Conservation (phyloP, 768 basidiomycete genomes). For the Jaapia argillacea region DNA sequence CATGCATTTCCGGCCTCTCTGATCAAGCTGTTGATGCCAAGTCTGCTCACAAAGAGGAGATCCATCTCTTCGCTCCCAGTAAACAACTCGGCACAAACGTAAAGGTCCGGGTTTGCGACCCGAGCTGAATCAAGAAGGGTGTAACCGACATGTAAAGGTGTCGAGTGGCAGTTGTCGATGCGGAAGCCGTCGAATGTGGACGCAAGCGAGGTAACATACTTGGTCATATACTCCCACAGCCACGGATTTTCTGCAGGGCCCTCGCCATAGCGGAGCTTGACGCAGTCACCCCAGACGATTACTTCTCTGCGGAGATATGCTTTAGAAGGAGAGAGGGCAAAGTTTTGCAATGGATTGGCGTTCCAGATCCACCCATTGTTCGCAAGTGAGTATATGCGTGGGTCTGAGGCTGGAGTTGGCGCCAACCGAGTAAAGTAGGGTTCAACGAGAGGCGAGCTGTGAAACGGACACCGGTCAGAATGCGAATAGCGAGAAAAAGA, state of each 20-base stretch:
- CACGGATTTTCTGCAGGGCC: constrained; percentile 78
- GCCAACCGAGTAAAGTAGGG: constrained; percentile 83
- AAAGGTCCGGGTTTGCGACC: constrained; percentile 83
- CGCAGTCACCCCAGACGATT: constrained; percentile 97
- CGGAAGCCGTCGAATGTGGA: constrained; percentile 89
- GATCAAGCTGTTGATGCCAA: constrained; percentile 91
- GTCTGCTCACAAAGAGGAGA: constrained; percentile 76
- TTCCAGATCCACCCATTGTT: constrained; percentile 99
- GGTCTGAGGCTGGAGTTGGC: constrained; percentile 33
- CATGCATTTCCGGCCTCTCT: constrained; percentile 90
- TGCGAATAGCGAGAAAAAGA: not conserved
- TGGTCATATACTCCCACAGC: constrained; percentile 88
- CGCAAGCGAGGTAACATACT: constrained; percentile 77
- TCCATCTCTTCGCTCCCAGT: constrained; percentile 96
- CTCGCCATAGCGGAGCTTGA: constrained; percentile 91
- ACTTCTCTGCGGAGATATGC: constrained; percentile 94
- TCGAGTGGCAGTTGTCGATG: constrained; percentile 98
- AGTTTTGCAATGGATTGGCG: constrained; percentile 90
- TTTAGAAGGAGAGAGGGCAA: constrained; percentile 86
- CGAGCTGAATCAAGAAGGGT: constrained; percentile 87
- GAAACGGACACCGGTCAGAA: constrained; percentile 4
- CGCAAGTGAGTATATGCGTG: constrained; percentile 64
- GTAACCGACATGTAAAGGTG: constrained; percentile 95
- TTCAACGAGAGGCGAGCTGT: constrained; percentile 85
- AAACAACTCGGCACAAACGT: constrained; percentile 94